Percentiles rank a stretch among this genome's conserved stretches.
Conservation (phyloP, 352 stramenopile genomes). For the Pythium sukuiense region DNA sequence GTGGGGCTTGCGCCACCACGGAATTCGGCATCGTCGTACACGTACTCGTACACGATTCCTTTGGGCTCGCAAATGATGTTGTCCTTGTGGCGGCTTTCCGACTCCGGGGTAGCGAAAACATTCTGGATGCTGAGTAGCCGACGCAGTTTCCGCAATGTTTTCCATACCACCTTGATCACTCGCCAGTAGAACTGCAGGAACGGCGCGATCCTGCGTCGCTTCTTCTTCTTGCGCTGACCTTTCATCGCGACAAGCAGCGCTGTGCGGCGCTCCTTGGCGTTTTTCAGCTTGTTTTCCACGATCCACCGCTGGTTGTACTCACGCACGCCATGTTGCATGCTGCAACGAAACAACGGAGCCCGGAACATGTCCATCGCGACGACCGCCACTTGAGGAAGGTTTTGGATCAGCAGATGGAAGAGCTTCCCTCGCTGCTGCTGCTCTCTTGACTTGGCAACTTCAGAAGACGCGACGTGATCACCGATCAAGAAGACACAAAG, state of each 20-base stretch:
- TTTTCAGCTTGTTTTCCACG: conserved; percentile 47
- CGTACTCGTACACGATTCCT: conserved; percentile 80
- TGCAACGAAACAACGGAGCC: conserved; percentile 69
- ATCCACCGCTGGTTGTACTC: conserved; percentile 70
- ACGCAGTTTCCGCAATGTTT: conserved; percentile 40
- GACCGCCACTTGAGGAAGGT: conserved; percentile 56
- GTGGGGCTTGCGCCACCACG: conserved; percentile 57
- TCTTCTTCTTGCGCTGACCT: conserved; percentile 31
- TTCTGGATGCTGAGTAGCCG: conserved; percentile 68
- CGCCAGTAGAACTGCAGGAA: conserved; percentile 37
- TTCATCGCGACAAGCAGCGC: conserved; percentile 62
- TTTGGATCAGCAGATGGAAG: conserved; percentile 75
- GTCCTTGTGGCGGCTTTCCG: conserved; percentile 39
- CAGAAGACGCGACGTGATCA: conserved; percentile 51
- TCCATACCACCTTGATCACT: conserved; percentile 52
- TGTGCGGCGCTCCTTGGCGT: conserved; percentile 39
- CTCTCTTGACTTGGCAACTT: conserved; percentile 53
- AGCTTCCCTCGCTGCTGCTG: conserved; percentile 63
- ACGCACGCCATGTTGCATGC: conserved; percentile 43
- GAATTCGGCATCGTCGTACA: conserved; percentile 80
- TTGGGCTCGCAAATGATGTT: conserved; percentile 78
- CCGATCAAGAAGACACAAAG: conserved; percentile 62
- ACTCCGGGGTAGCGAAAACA: conserved; percentile 50
- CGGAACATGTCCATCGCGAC: conserved; percentile 75
- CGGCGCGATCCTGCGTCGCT: conserved; percentile 30